Evolutionary conservation across 441 rosid genomes (phyloP).

Genomic region (Breynia disticha): DNA sequence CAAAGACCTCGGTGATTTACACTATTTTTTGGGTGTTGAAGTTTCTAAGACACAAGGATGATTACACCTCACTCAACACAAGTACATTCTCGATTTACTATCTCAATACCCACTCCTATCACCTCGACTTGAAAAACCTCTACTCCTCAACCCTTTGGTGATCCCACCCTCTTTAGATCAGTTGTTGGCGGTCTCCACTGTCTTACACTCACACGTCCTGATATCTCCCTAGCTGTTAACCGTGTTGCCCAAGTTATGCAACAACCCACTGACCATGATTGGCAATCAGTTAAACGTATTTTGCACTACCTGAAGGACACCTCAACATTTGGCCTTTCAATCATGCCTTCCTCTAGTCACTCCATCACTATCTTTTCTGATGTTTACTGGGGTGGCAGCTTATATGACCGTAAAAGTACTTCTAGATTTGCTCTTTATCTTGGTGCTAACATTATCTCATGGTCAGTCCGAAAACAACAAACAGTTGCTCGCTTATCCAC

Average conservation of each 20-base stretch:
- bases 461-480: not conserved
- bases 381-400: not conserved
- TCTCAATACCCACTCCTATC: not conserved
- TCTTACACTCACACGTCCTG: not conserved
- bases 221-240: not conserved
- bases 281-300: not conserved
- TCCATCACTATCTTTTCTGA: not conserved
- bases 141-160: not conserved
- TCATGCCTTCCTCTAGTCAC: not conserved
- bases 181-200: not conserved
- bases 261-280: not conserved
- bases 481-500: conserved; percentile 1
- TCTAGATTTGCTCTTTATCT: not conserved
- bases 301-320: not conserved
- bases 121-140: not conserved
- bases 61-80: not conserved
- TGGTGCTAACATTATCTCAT: not conserved
- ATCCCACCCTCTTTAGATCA: not conserved
- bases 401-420: not conserved
- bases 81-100: not conserved
- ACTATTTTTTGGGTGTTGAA: not conserved
- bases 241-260: not conserved
- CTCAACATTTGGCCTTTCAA: not conserved
- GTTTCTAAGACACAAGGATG: not conserved
- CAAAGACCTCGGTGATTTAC: not conserved